These are phyloP conservation scores for Zancudomyces culisetae DNA, from an alignment of 371 early-diverging fungal species.

Conservation along the genomic window DNA sequence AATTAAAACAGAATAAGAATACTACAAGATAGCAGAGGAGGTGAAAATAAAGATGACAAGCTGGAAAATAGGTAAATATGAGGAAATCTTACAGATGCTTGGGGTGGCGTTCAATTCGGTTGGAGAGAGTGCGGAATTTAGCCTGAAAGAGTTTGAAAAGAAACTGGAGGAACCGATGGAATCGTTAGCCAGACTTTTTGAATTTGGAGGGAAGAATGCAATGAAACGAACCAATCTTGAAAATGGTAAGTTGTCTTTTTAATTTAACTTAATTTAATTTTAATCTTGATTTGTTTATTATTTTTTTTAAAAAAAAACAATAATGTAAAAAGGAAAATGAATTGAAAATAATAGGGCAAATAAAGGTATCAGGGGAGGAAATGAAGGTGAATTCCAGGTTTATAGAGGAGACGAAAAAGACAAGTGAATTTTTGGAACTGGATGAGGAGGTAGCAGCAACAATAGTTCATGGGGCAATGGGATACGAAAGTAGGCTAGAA, in stretches of 20 bases:
- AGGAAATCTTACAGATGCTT: conserved; percentile 17
- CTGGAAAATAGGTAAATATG: conserved; percentile 22
- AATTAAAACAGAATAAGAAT: background rate
- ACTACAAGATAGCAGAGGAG: background rate
- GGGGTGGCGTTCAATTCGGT: conserved; percentile 12
- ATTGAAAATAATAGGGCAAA: too few relatives aligned
- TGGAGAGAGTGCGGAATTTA: conserved; percentile 11
- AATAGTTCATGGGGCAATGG: conserved; percentile 40
- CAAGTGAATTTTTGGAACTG: conserved; percentile 62
- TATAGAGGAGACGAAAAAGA: conserved; percentile 33
- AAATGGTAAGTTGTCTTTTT: too few relatives aligned
- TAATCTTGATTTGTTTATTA: too few relatives aligned
- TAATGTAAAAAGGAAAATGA: too few relatives aligned
- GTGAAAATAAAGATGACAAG: background rate
- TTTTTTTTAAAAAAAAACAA: too few relatives aligned
- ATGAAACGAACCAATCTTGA: conserved; percentile 29
- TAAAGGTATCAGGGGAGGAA: conserved; percentile 29
- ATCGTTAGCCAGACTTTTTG: conserved; percentile 16
- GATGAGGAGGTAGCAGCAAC: conserved; percentile 59
- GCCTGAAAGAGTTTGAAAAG: conserved; percentile 20
- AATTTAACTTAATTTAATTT: too few relatives aligned
- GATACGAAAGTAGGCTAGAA: conserved; percentile 29
- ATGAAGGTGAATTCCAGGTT: conserved; percentile 50
- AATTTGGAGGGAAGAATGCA: conserved; percentile 24
- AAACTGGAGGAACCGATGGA: conserved; percentile 26